Evolutionary conservation across 345 rosid genomes (phyloP).

Genomic region (Anacardium occidentale): DNA sequence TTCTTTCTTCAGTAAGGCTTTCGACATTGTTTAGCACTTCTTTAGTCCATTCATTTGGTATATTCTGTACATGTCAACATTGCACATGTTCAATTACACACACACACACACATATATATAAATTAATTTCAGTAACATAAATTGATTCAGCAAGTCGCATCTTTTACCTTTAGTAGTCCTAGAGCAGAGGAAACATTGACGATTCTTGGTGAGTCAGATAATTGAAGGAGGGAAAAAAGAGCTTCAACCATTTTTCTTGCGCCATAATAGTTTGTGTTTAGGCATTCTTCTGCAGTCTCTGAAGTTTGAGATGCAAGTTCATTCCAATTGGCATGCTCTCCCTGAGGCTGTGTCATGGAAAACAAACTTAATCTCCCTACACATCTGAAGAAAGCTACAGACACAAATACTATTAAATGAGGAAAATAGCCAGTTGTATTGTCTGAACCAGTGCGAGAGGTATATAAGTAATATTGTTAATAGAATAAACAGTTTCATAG

Average conservation of each 20-base stretch:
- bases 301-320: constrained; percentile 19
- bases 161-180: constrained; percentile 26
- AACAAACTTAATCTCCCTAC: neutral
- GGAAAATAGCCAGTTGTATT: too few species aligned
- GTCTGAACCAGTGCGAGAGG: too few species aligned
- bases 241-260: constrained; percentile 28
- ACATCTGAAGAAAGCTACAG: neutral
- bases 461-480: too few species aligned
- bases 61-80: constrained; percentile 10
- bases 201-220: constrained; percentile 28
- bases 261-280: constrained; percentile 32
- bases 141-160: neutral
- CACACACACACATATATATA: too few species aligned
- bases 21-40: constrained; percentile 25
- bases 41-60: constrained; percentile 24
- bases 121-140: too few species aligned
- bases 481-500: too few species aligned
- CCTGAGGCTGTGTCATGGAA: constrained; percentile 16
- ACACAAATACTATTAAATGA: neutral
- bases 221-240: constrained; percentile 21
- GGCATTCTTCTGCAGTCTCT: constrained; percentile 25
- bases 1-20: constrained; percentile 27
- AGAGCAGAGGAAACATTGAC: constrained; percentile 35
- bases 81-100: neutral
- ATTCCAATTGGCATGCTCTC: constrained; percentile 7